phyloP scores from a whole-genome alignment of 805 yeast species.

The Candida glaebosa region DNA sequence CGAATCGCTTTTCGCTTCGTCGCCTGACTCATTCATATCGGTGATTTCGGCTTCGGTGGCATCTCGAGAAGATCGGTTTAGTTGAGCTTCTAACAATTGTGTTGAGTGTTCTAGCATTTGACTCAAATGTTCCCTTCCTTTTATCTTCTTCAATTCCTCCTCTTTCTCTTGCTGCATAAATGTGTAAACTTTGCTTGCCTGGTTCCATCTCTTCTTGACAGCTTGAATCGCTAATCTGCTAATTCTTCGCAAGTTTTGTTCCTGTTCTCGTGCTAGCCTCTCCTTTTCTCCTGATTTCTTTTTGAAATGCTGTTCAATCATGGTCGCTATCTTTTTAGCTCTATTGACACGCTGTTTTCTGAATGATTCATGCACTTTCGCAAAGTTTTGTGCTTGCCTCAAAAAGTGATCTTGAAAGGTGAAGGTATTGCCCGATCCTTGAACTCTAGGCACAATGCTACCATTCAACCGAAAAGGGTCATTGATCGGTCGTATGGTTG shows the following conservation, averaged over 20 bases:
- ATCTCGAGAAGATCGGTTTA: conserved; percentile 40
- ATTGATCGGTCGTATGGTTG: conserved; percentile 35
- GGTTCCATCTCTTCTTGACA: conserved; percentile 85
- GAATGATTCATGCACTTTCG: conserved; percentile 66
- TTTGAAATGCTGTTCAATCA: conserved; percentile 84
- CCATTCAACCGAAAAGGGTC: conserved; percentile 48
- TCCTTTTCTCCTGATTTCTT: conserved; percentile 87
- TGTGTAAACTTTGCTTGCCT: conserved; percentile 79
- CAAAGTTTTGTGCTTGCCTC: conserved; percentile 68
- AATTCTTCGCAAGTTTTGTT: conserved; percentile 60
- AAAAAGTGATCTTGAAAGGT: conserved; percentile 73
- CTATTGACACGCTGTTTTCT: conserved; percentile 62
- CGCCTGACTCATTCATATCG: conserved; percentile 15
- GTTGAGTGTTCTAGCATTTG: conserved; percentile 91
- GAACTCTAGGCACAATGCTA: conserved; percentile 37
- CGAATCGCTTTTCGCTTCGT: conserved; percentile 9
- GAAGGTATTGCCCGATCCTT: conserved; percentile 37
- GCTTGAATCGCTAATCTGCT: conserved; percentile 82
- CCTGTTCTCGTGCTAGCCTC: conserved; percentile 69
- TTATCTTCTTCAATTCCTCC: conserved; percentile 72
- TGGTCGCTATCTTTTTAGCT: conserved; percentile 68
- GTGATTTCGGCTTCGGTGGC: conserved; percentile 23
- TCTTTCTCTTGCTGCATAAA: conserved; percentile 72
- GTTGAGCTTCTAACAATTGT: conserved; percentile 81
- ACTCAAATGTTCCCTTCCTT: conserved; percentile 83